These are phyloP conservation scores for Solanum okadae DNA, from an alignment of 257 asterid species.

Conservation along the genomic window DNA sequence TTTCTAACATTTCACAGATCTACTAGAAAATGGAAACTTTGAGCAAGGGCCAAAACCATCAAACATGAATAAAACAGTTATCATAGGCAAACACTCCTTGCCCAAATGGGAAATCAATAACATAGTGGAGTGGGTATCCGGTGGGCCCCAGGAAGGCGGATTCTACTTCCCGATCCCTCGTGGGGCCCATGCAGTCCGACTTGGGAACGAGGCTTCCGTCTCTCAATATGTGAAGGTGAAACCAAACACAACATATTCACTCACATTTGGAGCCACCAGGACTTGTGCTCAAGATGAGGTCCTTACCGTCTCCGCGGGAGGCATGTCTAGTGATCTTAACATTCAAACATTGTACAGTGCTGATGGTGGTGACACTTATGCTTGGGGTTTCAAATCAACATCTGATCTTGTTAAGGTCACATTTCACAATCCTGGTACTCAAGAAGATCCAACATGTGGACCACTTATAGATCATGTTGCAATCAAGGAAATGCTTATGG, in stretches of 20 bases:
- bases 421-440: slow-evolving; percentile 60
- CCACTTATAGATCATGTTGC: slow-evolving; percentile 72
- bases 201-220: slow-evolving; percentile 60
- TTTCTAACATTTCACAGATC: slow-evolving; percentile 18
- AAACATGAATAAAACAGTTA: slow-evolving; percentile 42
- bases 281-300: slow-evolving; percentile 78
- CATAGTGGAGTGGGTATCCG: slow-evolving; percentile 52
- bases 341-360: slow-evolving; percentile 63
- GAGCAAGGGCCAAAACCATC: slow-evolving; percentile 50
- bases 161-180: slow-evolving; percentile 57
- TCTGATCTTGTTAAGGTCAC: slow-evolving; percentile 48
- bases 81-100: slow-evolving; percentile 52
- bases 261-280: slow-evolving; percentile 67
- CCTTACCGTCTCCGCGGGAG: slow-evolving; percentile 43
- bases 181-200: slow-evolving; percentile 60
- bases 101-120: slow-evolving; percentile 68
- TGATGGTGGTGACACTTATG: slow-evolving; percentile 76
- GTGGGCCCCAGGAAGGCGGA: slow-evolving; percentile 77
- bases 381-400: slow-evolving; percentile 55
- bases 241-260: slow-evolving; percentile 22
- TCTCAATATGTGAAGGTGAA: slow-evolving; percentile 43
- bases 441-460: slow-evolving; percentile 76
- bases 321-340: slow-evolving; percentile 49
- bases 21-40: slow-evolving; percentile 58
- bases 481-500: slow-evolving; percentile 48